Conservation (phyloP, 2,329 filamentous ascomycete species). For the Botrytis fragariae region DNA sequence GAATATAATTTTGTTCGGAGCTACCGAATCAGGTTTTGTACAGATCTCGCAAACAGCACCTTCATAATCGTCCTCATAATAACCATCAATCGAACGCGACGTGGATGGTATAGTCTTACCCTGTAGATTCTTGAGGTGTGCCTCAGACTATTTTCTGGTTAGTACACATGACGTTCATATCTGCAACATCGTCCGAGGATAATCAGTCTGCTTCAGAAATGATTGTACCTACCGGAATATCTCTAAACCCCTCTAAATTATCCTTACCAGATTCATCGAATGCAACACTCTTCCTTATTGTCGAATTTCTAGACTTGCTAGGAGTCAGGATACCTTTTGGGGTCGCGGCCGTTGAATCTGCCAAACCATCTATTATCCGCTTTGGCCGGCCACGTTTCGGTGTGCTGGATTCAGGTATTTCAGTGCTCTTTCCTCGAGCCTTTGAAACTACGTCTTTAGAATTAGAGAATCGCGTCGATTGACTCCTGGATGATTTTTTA, state of each 20-base stretch:
- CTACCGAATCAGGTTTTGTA: constrained; percentile 12
- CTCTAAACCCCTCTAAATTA: constrained; percentile 47
- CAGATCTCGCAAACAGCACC: constrained; percentile 11
- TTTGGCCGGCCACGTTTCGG: constrained; percentile 26
- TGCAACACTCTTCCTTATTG: constrained; percentile 52
- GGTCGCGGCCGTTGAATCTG: neutral
- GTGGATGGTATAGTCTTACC: neutral
- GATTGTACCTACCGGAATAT: constrained; percentile 41
- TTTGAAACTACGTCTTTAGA: neutral
- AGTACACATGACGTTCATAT: neutral
- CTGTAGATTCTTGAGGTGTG: neutral
- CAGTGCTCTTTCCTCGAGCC: neutral
- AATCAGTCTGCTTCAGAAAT: neutral
- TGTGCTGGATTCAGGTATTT: constrained; percentile 25
- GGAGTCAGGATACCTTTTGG: constrained; percentile 58
- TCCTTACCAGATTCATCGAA: constrained; percentile 50
- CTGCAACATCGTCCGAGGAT: neutral
- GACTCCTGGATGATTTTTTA: neutral
- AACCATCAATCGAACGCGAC: neutral
- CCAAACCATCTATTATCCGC: neutral
- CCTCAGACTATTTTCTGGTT: neutral
- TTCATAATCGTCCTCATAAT: neutral
- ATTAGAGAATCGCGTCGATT: neutral
- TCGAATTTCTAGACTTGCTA: constrained; percentile 44
- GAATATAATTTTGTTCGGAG: constrained; percentile 12